Evolutionary conservation across 208 protist species (phyloP).

Genomic region (Blastocrithidia nonstop): DNA sequence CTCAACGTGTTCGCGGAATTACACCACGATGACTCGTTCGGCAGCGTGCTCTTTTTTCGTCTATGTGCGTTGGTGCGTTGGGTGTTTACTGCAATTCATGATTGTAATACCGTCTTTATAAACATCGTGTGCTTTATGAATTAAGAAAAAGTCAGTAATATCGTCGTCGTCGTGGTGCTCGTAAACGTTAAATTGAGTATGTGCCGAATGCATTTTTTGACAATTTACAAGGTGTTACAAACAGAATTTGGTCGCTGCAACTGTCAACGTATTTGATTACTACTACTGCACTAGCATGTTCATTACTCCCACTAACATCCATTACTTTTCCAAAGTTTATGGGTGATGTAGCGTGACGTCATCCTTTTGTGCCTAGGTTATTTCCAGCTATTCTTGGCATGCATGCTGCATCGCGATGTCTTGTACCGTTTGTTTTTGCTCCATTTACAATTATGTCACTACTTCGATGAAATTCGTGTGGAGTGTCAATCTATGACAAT

Average conservation of each 20-base stretch:
- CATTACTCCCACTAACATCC: conserved; percentile 44
- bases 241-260: conserved; percentile 59
- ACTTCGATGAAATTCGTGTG: conserved; percentile 26
- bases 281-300: conserved; percentile 24
- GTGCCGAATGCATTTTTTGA: conserved; percentile 58
- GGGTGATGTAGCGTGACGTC: conserved; percentile 75
- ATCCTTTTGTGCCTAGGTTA: conserved; percentile 68
- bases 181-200: conserved; percentile 36
- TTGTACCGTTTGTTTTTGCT: conserved; percentile 71
- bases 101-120: conserved; percentile 62
- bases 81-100: conserved; percentile 52
- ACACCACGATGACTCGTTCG: conserved; percentile 62
- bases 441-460: conserved; percentile 56
- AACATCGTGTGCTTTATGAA: conserved; percentile 68
- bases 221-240: conserved; percentile 56
- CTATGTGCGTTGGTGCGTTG: conserved; percentile 37
- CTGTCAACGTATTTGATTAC: conserved; percentile 36
- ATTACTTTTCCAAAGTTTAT: conserved; percentile 79
- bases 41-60: conserved; percentile 67
- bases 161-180: conserved; percentile 49
- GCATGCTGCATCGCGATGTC: conserved; percentile 59
- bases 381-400: conserved; percentile 74
- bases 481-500: conserved; percentile 63
- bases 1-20: conserved; percentile 54
- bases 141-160: conserved; percentile 56